These are phyloP conservation scores for Carpinus viminea DNA, from an alignment of 306 rosid species.

Conservation along the genomic window DNA sequence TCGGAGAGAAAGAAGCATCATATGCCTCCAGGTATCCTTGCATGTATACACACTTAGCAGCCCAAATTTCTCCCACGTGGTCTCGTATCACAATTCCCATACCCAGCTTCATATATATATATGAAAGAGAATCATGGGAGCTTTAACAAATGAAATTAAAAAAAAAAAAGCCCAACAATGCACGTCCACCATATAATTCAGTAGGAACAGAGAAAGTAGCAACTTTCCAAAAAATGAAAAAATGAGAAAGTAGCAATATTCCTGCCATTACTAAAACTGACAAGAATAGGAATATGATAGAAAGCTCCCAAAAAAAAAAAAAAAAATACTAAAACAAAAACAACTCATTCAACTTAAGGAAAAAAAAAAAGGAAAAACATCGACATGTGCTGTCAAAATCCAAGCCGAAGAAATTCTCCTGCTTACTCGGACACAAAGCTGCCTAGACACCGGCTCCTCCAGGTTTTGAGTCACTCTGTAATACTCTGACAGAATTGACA, in stretches of 20 bases:
- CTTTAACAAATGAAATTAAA: too few relatives aligned
- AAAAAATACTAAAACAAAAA: neutral
- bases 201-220: neutral
- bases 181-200: too few relatives aligned
- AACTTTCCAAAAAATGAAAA: neutral
- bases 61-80: too few relatives aligned
- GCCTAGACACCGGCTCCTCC: conserved; percentile 19
- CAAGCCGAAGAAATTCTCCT: conserved; percentile 84
- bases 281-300: neutral
- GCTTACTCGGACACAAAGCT: conserved; percentile 39
- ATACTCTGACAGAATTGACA: neutral
- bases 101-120: too few relatives aligned
- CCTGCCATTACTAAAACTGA: neutral
- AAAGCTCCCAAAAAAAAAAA: neutral
- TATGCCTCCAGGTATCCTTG: too few relatives aligned
- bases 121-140: too few relatives aligned
- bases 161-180: too few relatives aligned
- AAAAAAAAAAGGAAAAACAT: neutral
- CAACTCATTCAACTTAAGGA: neutral
- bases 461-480: conserved; percentile 7
- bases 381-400: conserved; percentile 53
- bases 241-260: conserved; percentile 11
- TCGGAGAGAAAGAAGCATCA: too few relatives aligned
- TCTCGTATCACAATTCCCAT: too few relatives aligned
- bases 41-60: too few relatives aligned